phyloP scores from a whole-genome alignment of 208 protist species.

The Lotmaria passim region DNA sequence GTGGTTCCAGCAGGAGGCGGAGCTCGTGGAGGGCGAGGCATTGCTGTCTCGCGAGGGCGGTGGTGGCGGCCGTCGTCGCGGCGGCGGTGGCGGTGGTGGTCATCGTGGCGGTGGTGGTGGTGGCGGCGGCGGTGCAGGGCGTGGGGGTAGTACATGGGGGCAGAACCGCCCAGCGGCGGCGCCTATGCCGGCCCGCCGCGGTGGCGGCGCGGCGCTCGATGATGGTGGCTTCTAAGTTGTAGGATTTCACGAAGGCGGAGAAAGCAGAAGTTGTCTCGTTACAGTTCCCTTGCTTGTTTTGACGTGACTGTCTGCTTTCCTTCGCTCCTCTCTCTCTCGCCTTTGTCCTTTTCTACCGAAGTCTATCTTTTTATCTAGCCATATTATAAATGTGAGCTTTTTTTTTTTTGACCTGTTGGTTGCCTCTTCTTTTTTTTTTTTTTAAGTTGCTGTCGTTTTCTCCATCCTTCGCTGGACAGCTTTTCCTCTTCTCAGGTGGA shows the following conservation, averaged over 20 bases:
- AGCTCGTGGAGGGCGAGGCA: conserved; percentile 77
- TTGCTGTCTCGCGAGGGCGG: conserved; percentile 54
- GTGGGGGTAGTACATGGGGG: conserved; percentile 30
- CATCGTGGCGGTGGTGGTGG: conserved; percentile 33
- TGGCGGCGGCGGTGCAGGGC: conserved; percentile 26
- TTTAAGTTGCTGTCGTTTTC: background rate
- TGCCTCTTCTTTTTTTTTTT: background rate
- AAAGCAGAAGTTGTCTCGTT: background rate
- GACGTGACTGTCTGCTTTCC: too few species aligned
- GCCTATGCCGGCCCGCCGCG: conserved; percentile 23
- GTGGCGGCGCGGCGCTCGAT: conserved; percentile 45
- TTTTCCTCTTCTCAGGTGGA: too few species aligned
- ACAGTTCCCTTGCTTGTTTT: conserved; percentile 6
- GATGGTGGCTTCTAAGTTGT: conserved; percentile 76
- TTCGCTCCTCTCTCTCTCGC: conserved; percentile 5
- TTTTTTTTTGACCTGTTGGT: background rate
- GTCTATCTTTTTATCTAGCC: background rate
- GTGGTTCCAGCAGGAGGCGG: conserved; percentile 81
- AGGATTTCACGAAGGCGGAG: background rate
- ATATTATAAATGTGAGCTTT: conserved; percentile 2
- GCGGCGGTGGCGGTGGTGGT: conserved; percentile 40
- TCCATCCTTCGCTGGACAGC: background rate
- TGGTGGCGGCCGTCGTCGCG: conserved; percentile 40
- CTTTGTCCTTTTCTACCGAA: conserved; percentile 12
- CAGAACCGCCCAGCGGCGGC: conserved; percentile 21